phyloP scores from a whole-genome alignment of 345 rosid genomes.

The Eutrema yunnanense region DNA sequence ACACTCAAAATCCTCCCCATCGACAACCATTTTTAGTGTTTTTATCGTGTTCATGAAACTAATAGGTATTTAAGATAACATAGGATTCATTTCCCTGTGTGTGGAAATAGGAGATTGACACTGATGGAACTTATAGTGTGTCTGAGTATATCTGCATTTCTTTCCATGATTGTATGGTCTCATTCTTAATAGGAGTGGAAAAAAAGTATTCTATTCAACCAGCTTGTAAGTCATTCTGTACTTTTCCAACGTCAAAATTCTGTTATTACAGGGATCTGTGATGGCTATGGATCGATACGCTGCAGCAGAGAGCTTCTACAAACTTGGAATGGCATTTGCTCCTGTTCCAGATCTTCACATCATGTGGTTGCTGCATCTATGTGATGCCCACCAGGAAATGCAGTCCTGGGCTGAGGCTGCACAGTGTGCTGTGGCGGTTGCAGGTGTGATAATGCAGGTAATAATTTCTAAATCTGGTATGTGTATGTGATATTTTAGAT shows the following conservation, averaged over 20 bases:
- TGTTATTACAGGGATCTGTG: slow-evolving; percentile 51
- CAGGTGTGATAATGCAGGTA: slow-evolving; percentile 97
- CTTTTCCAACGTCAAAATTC: neutral
- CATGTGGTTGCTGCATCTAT: slow-evolving; percentile 97
- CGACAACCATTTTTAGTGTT: neutral
- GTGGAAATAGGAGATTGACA: neutral
- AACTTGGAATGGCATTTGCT: slow-evolving; percentile 92
- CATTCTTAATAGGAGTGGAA: neutral
- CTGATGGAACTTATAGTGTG: neutral
- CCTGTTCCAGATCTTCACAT: slow-evolving; percentile 99
- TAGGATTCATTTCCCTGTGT: neutral
- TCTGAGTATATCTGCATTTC: neutral
- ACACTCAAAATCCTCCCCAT: neutral
- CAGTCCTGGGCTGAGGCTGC: slow-evolving; percentile 99
- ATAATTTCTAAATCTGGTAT: neutral
- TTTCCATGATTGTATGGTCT: neutral
- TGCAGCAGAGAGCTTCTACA: slow-evolving; percentile 93
- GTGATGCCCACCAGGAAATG: slow-evolving; percentile 99
- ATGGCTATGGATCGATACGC: slow-evolving; percentile 93
- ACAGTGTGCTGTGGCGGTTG: slow-evolving; percentile 91
- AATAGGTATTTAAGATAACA: neutral
- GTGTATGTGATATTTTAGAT: neutral
- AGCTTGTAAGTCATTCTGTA: neutral
- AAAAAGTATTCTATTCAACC: neutral
- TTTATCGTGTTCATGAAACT: neutral